Conservation (phyloP, 805 yeast species). For the Starmerella scarabaei region DNA sequence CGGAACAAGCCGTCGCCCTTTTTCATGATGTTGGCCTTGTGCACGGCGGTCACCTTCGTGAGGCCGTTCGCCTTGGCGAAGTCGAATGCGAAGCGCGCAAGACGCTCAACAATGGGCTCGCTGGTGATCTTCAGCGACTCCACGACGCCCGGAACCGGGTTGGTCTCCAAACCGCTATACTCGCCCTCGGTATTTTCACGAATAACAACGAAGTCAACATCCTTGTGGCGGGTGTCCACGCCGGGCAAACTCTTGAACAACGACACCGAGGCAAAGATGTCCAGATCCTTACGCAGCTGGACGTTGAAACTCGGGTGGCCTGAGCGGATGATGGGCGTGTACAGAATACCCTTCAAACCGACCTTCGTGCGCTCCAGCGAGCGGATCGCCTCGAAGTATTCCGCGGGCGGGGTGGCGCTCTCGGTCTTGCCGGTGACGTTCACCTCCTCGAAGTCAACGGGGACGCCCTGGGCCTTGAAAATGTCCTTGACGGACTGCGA, state of each 20-base stretch:
- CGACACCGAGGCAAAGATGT: slow-evolving; percentile 90
- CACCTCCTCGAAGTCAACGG: slow-evolving; percentile 78
- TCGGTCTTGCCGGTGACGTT: slow-evolving; percentile 49
- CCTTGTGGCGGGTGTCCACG: slow-evolving; percentile 75
- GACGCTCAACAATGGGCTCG: slow-evolving; percentile 87
- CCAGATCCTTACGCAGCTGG: slow-evolving; percentile 90
- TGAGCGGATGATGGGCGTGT: slow-evolving; percentile 73
- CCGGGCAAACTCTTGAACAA: slow-evolving; percentile 89
- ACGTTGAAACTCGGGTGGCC: slow-evolving; percentile 82
- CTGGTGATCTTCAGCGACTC: slow-evolving; percentile 94
- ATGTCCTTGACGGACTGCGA: slow-evolving; percentile 86
- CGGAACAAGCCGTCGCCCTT: slow-evolving; percentile 96
- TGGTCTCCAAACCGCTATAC: slow-evolving; percentile 96
- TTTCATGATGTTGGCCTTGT: slow-evolving; percentile 98
- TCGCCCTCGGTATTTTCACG: slow-evolving; percentile 99
- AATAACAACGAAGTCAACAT: slow-evolving; percentile 73
- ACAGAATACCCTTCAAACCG: slow-evolving; percentile 91
- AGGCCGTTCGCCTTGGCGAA: slow-evolving; percentile 87
- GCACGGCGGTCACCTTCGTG: slow-evolving; percentile 87
- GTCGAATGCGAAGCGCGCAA: slow-evolving; percentile 94
- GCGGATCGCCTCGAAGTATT: slow-evolving; percentile 72
- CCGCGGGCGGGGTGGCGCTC: slow-evolving; percentile 38
- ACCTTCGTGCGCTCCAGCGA: slow-evolving; percentile 92
- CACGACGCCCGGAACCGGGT: slow-evolving; percentile 72
- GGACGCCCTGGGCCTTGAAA: slow-evolving; percentile 75